Percentiles rank a stretch among this genome's conserved stretches.
phyloP scores from a whole-genome alignment of 345 rosid species.

The Eucalyptus cloeziana region DNA sequence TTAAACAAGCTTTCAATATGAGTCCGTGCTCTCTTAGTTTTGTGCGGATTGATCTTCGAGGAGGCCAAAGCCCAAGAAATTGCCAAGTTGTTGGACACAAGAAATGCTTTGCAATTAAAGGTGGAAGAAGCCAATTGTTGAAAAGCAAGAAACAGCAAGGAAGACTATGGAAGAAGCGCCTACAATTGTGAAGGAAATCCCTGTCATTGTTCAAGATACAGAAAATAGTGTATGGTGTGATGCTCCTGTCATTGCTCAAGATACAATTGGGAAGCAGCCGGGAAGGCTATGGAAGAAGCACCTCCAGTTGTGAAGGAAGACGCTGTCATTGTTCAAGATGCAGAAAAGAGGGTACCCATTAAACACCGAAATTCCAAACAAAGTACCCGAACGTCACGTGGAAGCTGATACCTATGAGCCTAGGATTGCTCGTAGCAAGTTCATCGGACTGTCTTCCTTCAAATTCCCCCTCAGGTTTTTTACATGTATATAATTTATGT shows the following conservation, averaged over 20 bases:
- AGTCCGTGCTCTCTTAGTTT: background rate
- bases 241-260: too few relatives aligned
- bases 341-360: too few relatives aligned
- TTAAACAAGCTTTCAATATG: background rate
- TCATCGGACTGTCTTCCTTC: too few relatives aligned
- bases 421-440: too few relatives aligned
- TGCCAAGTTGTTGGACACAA: conserved; percentile 56
- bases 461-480: too few relatives aligned
- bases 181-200: conserved; percentile 32
- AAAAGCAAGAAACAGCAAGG: conserved; percentile 27
- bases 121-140: too few relatives aligned
- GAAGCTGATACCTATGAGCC: too few relatives aligned
- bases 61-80: conserved; percentile 78
- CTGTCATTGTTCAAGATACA: conserved; percentile 33
- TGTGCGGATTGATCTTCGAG: conserved; percentile 65
- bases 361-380: too few relatives aligned
- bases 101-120: conserved; percentile 9
- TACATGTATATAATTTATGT: too few relatives aligned
- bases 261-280: conserved; percentile 39
- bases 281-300: conserved; percentile 69
- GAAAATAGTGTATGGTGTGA: conserved; percentile 5
- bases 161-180: conserved; percentile 77
- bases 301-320: conserved; percentile 30
- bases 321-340: background rate
- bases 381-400: too few relatives aligned